These are phyloP conservation scores for Mitragyna speciosa DNA, from an alignment of 257 asterid species.

Conservation along the genomic window DNA sequence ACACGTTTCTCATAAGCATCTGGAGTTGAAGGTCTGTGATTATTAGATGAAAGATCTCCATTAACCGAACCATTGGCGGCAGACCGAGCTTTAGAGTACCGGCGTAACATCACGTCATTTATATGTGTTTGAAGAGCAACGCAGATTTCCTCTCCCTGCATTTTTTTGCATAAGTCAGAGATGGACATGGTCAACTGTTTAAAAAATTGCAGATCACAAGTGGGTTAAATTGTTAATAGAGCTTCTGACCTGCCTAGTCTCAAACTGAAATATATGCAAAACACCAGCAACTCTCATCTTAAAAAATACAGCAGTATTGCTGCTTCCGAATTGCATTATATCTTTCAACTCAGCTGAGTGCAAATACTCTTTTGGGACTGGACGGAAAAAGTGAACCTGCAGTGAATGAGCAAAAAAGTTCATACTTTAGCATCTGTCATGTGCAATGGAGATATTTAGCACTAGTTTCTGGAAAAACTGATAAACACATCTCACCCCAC, in stretches of 20 bases:
- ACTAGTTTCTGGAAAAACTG: background rate
- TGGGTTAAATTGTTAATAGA: background rate
- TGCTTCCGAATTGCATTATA: slow-evolving; percentile 99
- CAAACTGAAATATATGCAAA: slow-evolving; percentile 94
- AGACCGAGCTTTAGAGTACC: slow-evolving; percentile 95
- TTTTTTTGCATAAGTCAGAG: slow-evolving; percentile 16
- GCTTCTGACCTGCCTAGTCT: slow-evolving; percentile 80
- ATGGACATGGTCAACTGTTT: background rate
- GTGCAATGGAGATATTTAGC: slow-evolving; percentile 8
- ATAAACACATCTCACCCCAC: slow-evolving; percentile 66
- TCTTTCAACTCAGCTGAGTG: slow-evolving; percentile 99
- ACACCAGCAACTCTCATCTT: slow-evolving; percentile 99
- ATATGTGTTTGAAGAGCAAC: slow-evolving; percentile 99
- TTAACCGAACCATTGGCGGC: slow-evolving; percentile 70
- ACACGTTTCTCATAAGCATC: slow-evolving; percentile 73
- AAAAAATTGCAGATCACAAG: background rate
- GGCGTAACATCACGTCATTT: slow-evolving; percentile 96
- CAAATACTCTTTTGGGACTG: slow-evolving; percentile 94
- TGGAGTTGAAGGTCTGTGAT: slow-evolving; percentile 45
- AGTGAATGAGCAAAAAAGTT: slow-evolving; percentile 19
- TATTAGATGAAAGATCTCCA: slow-evolving; percentile 56
- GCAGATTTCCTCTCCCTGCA: slow-evolving; percentile 97
- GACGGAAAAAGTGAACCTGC: slow-evolving; percentile 99
- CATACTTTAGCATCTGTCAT: slow-evolving; percentile 25
- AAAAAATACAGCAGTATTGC: slow-evolving; percentile 95